phyloP scores from a whole-genome alignment of 345 rosid species.

The Gossypium ekmanianum region DNA sequence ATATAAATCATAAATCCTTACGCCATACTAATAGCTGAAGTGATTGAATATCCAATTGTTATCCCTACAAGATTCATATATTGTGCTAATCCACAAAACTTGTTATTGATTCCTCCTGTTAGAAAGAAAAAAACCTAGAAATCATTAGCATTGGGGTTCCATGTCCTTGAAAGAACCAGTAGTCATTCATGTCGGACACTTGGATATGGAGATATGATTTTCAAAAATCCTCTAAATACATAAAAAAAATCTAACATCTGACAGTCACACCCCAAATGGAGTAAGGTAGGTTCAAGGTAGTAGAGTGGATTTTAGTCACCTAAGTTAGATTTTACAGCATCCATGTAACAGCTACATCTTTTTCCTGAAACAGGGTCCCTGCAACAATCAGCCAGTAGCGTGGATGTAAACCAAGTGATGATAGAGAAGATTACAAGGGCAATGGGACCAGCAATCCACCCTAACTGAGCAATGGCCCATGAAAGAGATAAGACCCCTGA shows the following conservation, averaged over 20 bases:
- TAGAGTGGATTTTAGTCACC: conserved; percentile 17
- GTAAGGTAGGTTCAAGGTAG: too few species aligned
- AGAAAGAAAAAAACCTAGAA: background rate
- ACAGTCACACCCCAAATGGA: too few species aligned
- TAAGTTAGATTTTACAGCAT: conserved; percentile 28
- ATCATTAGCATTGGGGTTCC: background rate
- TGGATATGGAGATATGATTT: too few species aligned
- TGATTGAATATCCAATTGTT: conserved; percentile 38
- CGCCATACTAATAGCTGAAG: conserved; percentile 33
- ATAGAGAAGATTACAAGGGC: conserved; percentile 23
- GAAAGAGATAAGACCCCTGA: conserved; percentile 41
- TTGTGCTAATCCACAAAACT: conserved; percentile 24
- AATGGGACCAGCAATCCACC: conserved; percentile 41
- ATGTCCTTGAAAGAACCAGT: background rate
- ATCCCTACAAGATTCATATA: conserved; percentile 24
- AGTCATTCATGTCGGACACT: too few species aligned
- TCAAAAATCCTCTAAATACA: too few species aligned
- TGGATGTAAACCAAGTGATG: conserved; percentile 31
- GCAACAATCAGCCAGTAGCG: conserved; percentile 28
- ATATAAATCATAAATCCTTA: conserved; percentile 11
- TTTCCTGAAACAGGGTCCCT: conserved; percentile 31
- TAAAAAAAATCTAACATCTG: too few species aligned
- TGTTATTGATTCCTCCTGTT: conserved; percentile 10
- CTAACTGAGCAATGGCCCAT: conserved; percentile 42
- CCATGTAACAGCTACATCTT: conserved; percentile 27